Conservation (phyloP, 257 asterid genomes). For the Capsicum chinense region DNA sequence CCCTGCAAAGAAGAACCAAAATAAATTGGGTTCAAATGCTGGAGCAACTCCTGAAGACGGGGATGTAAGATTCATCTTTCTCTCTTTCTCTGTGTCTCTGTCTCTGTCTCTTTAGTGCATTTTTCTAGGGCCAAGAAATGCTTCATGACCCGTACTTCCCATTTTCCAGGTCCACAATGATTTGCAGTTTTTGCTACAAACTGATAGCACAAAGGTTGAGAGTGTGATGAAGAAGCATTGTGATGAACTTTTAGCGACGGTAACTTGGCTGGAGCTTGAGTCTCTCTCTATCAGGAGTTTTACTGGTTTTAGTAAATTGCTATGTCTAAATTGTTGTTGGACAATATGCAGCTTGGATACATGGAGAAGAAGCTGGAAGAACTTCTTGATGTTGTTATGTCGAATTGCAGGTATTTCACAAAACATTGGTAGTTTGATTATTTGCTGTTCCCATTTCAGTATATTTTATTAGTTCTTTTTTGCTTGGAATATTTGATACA, state of each 20-base stretch:
- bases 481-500: slow-evolving; percentile 24
- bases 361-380: slow-evolving; percentile 83
- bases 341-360: slow-evolving; percentile 54
- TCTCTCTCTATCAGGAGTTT: background rate
- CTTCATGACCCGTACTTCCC: background rate
- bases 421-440: background rate
- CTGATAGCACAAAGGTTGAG: slow-evolving; percentile 60
- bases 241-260: slow-evolving; percentile 52
- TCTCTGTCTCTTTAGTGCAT: background rate
- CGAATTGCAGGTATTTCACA: slow-evolving; percentile 70
- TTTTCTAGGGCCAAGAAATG: background rate
- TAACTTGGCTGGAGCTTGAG: slow-evolving; percentile 30
- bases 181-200: slow-evolving; percentile 56
- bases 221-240: slow-evolving; percentile 50
- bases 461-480: background rate
- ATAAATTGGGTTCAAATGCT: slow-evolving; percentile 24
- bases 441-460: slow-evolving; percentile 17
- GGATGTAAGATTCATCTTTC: slow-evolving; percentile 35
- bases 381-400: slow-evolving; percentile 55
- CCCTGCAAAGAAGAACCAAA: slow-evolving; percentile 29
- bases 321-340: slow-evolving; percentile 18
- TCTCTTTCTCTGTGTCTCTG: background rate
- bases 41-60: slow-evolving; percentile 19
- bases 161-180: slow-evolving; percentile 59
- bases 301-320: background rate